Evolutionary conservation across 148 eudicot species (phyloP).

Genomic region (Chenopodium berlandieri): DNA sequence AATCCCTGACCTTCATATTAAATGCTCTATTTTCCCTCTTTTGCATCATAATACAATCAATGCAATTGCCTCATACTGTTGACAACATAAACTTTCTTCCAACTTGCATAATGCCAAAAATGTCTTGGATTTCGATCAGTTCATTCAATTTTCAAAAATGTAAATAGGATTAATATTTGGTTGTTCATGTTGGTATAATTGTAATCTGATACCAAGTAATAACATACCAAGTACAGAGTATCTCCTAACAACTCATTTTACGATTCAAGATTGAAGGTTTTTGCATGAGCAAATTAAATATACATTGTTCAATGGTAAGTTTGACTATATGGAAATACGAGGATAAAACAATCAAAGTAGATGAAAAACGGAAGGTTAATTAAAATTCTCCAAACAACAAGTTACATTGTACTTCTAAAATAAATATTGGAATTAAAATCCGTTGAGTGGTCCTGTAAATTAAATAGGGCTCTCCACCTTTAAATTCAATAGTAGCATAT

Average conservation of each 20-base stretch:
- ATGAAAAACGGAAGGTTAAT: too few relatives aligned
- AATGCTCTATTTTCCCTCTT: constrained; percentile 25
- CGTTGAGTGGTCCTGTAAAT: too few relatives aligned
- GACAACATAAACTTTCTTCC: not conserved
- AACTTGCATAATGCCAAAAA: not conserved
- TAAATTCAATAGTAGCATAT: too few relatives aligned
- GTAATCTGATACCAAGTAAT: not conserved
- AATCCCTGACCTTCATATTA: constrained; percentile 16
- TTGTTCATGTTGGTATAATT: not conserved
- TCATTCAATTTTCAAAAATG: not conserved
- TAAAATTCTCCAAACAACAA: too few relatives aligned
- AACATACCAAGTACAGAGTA: too few relatives aligned
- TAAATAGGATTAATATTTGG: not conserved
- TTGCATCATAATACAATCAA: constrained; percentile 24
- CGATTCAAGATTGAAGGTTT: not conserved
- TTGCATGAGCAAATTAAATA: too few relatives aligned
- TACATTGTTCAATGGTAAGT: not conserved
- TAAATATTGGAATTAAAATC: too few relatives aligned
- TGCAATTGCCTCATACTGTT: constrained; percentile 10
- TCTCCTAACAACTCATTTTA: too few relatives aligned
- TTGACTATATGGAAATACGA: not conserved
- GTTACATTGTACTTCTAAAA: too few relatives aligned
- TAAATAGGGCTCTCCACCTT: too few relatives aligned
- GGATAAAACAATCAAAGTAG: too few relatives aligned
- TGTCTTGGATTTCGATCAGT: not conserved